Evolutionary conservation across 345 rosid genomes (phyloP), one percentile per base, ranked within the genome.

Genomic region (Gossypium longicalyx): DNA sequence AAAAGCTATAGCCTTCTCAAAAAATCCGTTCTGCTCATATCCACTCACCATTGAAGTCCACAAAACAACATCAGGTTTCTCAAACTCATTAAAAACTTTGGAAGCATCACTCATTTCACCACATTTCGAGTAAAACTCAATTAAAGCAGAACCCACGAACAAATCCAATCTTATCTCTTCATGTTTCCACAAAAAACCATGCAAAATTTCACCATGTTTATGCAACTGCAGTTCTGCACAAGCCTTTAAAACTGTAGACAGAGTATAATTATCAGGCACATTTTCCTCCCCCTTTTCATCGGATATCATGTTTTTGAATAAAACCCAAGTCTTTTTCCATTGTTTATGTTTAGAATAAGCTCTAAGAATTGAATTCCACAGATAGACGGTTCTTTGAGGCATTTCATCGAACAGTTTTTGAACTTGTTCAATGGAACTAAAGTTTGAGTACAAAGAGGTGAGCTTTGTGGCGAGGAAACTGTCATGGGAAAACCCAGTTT

Each of bases 21-120:
- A 71, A 77, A 20, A 71, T 2, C 87, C 82, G 53, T 86, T 86
- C 74, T 80, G 85, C 71, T 84, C 84, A 71, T 79, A 89, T 57
- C 90, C 91, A 75, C 79, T 85, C 76, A 88, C 80, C 87, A 89
- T 77, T 65, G 86, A 83, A 81, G 90, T 87, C 90, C 90, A 87
- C 1, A 87, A 78, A 7, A 86, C 87, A 41, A 79, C 74, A 54
- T 89, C 89, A 48, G 85, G 90, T 44, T 74, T 76, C 17, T 66
- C 82, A 77, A 85, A 82, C 48, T 81, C 84, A 44, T 84, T 59
- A 19, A 89, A 89, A 23, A 83, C 80, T 72, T 77, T 82, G 53
- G 78, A 73, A 53, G 89, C 90, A 57, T 74, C 74, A 4, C 15
- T 34, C 74, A 88, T 78, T 77, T 78, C 69, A 60, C 90, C 83